Conservation (phyloP, 768 basidiomycete species). For the Pisolithus tinctorius region DNA sequence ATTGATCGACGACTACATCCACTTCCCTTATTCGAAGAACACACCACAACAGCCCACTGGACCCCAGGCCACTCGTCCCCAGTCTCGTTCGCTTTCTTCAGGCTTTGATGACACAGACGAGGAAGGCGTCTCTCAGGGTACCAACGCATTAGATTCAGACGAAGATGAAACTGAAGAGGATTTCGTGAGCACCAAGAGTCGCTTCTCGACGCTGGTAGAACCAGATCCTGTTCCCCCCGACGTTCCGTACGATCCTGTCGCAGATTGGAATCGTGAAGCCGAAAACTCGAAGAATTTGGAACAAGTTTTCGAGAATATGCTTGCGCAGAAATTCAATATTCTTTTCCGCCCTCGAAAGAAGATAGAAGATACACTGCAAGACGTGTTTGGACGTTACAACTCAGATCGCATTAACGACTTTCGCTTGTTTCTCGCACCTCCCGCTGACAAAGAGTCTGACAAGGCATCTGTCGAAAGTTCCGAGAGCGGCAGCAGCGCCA, state of each 20-base stretch:
- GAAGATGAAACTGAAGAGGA: constrained; percentile 21
- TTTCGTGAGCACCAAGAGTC: constrained; percentile 26
- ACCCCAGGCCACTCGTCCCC: constrained; percentile 1
- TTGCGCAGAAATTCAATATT: constrained; percentile 44
- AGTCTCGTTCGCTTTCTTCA: constrained; percentile 7
- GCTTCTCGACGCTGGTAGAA: constrained; percentile 18
- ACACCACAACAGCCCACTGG: constrained; percentile 12
- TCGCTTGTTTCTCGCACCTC: constrained; percentile 54
- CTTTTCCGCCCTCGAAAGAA: constrained; percentile 47
- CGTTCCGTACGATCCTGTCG: constrained; percentile 17
- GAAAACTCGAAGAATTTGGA: constrained; percentile 45
- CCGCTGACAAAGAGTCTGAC: constrained; percentile 17
- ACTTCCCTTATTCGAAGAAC: constrained; percentile 50
- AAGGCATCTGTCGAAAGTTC: constrained; percentile 17
- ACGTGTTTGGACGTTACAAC: constrained; percentile 46
- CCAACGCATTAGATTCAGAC: neutral
- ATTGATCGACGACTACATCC: constrained; percentile 64
- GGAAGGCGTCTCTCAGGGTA: constrained; percentile 10
- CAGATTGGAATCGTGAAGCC: constrained; percentile 37
- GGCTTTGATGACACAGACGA: constrained; percentile 16
- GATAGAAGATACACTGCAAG: constrained; percentile 37
- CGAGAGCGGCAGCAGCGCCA: constrained; percentile 12
- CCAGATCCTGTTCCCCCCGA: constrained; percentile 11
- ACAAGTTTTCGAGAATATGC: constrained; percentile 52
- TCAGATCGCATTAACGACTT: constrained; percentile 39